These are phyloP conservation scores for Arthrobotrys musiformis DNA, from an alignment of 2,329 filamentous ascomycete species.

Conservation along the genomic window DNA sequence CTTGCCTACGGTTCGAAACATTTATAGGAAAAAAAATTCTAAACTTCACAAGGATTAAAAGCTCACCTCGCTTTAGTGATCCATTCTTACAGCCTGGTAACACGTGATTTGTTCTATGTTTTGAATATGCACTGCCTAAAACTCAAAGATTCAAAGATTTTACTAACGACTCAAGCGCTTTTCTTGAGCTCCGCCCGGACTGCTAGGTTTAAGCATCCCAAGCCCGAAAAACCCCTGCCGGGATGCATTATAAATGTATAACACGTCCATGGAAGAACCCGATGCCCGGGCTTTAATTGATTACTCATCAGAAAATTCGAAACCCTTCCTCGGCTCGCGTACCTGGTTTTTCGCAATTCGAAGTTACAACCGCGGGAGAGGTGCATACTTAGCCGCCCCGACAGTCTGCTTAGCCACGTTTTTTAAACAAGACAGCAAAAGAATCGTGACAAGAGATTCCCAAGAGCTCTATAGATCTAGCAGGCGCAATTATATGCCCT, in stretches of 20 bases:
- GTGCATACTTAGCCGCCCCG: neutral
- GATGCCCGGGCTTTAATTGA: neutral
- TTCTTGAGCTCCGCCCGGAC: neutral
- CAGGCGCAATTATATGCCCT: neutral
- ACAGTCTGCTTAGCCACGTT: neutral
- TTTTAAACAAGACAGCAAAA: neutral
- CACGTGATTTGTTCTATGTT: neutral
- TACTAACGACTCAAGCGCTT: neutral
- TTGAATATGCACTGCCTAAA: neutral
- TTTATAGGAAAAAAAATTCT: too few relatives aligned
- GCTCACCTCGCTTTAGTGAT: neutral
- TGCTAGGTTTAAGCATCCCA: neutral
- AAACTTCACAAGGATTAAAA: neutral
- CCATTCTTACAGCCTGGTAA: neutral
- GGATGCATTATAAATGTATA: neutral
- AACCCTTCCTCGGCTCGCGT: neutral
- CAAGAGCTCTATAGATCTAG: neutral
- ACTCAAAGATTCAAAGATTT: neutral
- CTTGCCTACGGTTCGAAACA: too few relatives aligned
- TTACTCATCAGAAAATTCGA: neutral
- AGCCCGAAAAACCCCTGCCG: neutral
- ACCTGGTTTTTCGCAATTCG: constrained; percentile 1
- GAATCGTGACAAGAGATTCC: neutral
- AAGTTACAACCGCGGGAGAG: neutral
- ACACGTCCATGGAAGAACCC: neutral